These are phyloP conservation scores for Aspergillus sp. DNA, from an alignment of 2,329 filamentous ascomycete species.

Conservation along the genomic window DNA sequence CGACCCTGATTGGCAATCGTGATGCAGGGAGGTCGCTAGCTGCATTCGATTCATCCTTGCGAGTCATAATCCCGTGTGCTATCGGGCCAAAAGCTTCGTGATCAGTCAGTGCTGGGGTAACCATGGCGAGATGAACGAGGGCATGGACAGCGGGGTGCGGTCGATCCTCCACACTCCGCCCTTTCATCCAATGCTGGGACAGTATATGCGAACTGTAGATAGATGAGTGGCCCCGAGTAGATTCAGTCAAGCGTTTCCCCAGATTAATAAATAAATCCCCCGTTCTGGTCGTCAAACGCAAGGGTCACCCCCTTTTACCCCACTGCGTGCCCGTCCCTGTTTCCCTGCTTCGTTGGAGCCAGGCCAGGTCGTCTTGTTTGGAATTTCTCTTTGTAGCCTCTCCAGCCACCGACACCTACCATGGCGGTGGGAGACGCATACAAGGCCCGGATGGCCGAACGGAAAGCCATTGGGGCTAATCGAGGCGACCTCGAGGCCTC, in stretches of 20 bases:
- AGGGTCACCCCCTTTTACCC: neutral
- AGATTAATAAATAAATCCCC: neutral
- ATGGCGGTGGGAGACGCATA: conserved; percentile 16
- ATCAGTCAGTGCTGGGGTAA: neutral
- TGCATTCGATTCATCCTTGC: neutral
- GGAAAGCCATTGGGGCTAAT: neutral
- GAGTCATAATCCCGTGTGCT: neutral
- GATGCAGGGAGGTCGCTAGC: neutral
- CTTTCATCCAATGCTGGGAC: neutral
- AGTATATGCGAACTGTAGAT: neutral
- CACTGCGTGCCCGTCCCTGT: neutral
- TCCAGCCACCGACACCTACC: neutral
- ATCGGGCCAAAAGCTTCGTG: neutral
- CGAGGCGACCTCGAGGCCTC: neutral
- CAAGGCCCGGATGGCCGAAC: conserved; percentile 3
- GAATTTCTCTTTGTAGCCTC: too few relatives aligned
- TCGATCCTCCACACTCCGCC: conserved; percentile 10
- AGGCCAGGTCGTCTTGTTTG: too few relatives aligned
- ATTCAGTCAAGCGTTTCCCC: neutral
- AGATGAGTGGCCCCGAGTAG: too few relatives aligned
- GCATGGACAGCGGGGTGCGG: conserved; percentile 1
- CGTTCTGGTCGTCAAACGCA: neutral
- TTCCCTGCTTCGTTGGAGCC: neutral
- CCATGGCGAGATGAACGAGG: neutral
- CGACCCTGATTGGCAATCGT: neutral